These are phyloP conservation scores for Talaromyces borbonicus DNA, from an alignment of 495 filamentous ascomycete species.

Conservation along the genomic window DNA sequence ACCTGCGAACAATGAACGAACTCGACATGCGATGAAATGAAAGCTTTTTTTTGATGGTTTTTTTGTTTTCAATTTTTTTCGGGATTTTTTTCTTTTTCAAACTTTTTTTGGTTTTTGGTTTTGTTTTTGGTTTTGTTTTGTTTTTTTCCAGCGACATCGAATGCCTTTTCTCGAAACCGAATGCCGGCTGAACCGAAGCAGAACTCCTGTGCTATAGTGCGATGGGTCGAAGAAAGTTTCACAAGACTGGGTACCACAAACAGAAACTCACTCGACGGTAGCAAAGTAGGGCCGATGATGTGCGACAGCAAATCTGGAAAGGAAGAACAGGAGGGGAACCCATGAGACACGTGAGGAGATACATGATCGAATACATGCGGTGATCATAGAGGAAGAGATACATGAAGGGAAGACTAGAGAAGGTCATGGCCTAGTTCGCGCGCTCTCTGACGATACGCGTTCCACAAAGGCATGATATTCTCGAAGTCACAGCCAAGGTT, in stretches of 20 bases:
- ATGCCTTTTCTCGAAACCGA: constrained; percentile 1
- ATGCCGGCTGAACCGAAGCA: constrained; percentile 6
- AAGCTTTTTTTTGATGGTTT: background rate
- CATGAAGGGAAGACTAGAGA: background rate
- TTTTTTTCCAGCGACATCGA: background rate
- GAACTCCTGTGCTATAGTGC: background rate
- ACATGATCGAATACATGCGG: background rate
- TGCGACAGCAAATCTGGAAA: background rate
- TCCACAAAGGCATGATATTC: background rate
- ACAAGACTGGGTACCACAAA: background rate
- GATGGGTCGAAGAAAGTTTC: background rate
- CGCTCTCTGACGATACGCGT: background rate
- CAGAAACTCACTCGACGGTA: background rate
- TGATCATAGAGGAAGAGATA: background rate
- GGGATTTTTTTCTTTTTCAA: background rate
- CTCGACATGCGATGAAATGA: background rate
- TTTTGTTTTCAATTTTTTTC: constrained; percentile 4
- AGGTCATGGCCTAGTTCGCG: background rate
- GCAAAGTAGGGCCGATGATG: background rate
- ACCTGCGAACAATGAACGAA: background rate
- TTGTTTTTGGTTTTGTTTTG: background rate
- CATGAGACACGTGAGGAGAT: background rate
- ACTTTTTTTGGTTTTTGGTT: constrained; percentile 1
- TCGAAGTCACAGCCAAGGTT: background rate
- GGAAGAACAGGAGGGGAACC: background rate